phyloP scores from a whole-genome alignment of 2,329 filamentous ascomycete genomes.

The Waltergamsia citrina region DNA sequence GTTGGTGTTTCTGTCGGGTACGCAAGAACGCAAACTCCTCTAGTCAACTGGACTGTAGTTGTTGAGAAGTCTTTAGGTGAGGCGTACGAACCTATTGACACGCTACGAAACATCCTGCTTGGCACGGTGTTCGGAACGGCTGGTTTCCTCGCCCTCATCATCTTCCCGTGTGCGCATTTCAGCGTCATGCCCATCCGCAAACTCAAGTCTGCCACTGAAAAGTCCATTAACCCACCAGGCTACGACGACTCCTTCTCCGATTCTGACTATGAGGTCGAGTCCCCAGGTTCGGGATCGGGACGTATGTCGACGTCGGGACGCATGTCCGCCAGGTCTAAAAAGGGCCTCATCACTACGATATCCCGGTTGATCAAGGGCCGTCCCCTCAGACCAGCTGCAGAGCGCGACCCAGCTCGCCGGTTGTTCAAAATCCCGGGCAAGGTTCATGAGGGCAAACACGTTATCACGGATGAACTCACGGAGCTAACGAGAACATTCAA shows the following conservation, averaged over 20 bases:
- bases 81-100: conserved; percentile 65
- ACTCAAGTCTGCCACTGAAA: conserved; percentile 65
- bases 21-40: conserved; percentile 53
- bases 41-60: conserved; percentile 76
- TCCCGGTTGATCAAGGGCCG: conserved; percentile 24
- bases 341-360: conserved; percentile 27
- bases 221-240: conserved; percentile 58
- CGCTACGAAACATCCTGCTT: conserved; percentile 70
- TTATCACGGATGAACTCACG: conserved; percentile 75
- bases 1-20: conserved; percentile 69
- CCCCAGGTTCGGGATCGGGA: conserved; percentile 12
- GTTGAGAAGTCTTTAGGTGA: conserved; percentile 69
- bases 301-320: conserved; percentile 9
- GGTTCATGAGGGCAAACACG: conserved; percentile 65
- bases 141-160: conserved; percentile 60
- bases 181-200: conserved; percentile 72
- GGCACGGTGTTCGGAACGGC: conserved; percentile 79
- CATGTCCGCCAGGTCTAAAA: conserved; percentile 32
- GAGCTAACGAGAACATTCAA: conserved; percentile 83
- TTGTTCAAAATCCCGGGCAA: conserved; percentile 79
- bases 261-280: conserved; percentile 31
- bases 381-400: conserved; percentile 13
- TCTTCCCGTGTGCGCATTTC: conserved; percentile 72
- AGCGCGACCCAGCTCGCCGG: conserved; percentile 29
- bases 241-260: conserved; percentile 41